Evolutionary conservation across 2,329 filamentous ascomycete genomes (phyloP).

Genomic region (Aspergillus pseudoterreus): DNA sequence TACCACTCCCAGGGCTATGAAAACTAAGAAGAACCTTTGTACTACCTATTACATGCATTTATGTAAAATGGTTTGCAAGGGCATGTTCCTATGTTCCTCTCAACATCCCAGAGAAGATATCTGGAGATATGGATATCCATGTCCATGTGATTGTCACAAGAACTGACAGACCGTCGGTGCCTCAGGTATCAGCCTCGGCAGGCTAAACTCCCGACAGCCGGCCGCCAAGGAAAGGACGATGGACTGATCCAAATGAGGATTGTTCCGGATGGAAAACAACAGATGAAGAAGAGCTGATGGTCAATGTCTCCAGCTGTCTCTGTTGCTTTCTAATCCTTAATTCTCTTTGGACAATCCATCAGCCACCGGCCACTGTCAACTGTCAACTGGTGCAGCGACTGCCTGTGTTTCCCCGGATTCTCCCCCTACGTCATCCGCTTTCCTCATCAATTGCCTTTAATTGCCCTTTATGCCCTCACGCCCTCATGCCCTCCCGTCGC

Average conservation of each 20-base stretch:
- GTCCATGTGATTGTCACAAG: background rate
- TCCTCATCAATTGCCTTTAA: background rate
- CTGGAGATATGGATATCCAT: no score
- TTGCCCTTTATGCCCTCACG: conserved; percentile 14
- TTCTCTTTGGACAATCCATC: no score
- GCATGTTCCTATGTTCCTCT: no score
- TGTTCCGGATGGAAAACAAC: background rate
- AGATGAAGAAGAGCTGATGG: no score
- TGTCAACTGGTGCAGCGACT: background rate
- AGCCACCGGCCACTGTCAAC: no score
- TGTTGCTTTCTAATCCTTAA: background rate
- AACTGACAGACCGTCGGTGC: background rate
- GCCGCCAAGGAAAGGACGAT: background rate
- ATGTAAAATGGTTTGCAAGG: no score
- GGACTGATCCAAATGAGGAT: background rate
- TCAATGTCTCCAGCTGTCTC: background rate
- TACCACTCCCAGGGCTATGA: no score
- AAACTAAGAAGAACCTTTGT: no score
- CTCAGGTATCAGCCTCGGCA: background rate
- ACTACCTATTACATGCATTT: no score
- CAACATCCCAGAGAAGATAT: no score
- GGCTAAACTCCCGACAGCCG: no score
- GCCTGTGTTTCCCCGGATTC: background rate
- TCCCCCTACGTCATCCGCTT: conserved; percentile 1
- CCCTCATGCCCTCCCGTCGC: conserved; percentile 30